These are phyloP conservation scores for Cryphonectria nitschkei DNA, from an alignment of 2,329 filamentous ascomycete species.

Conservation along the genomic window DNA sequence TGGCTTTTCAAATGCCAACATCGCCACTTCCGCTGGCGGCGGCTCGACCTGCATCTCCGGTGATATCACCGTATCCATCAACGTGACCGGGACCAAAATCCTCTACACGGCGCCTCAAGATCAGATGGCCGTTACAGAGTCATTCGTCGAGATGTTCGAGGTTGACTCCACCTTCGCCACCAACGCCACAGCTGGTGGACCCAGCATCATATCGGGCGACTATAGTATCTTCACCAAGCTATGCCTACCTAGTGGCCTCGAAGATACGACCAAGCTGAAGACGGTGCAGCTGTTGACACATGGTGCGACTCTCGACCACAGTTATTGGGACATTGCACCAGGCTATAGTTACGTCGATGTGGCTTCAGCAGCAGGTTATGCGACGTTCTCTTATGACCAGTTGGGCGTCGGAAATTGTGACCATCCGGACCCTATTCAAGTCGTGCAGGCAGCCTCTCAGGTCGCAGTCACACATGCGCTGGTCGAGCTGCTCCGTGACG, in stretches of 20 bases:
- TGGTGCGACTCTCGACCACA: conserved; percentile 43
- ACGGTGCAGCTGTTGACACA: conserved; percentile 45
- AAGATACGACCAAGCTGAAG: conserved; percentile 21
- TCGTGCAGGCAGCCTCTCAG: conserved; percentile 43
- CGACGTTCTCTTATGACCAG: conserved; percentile 47
- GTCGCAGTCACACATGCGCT: conserved; percentile 42
- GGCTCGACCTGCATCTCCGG: conserved; percentile 32
- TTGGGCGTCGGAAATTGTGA: conserved; percentile 43
- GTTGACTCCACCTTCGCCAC: conserved; percentile 30
- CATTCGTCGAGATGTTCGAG: conserved; percentile 32
- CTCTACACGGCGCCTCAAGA: conserved; percentile 31
- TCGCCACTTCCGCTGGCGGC: conserved; percentile 29
- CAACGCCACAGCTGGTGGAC: conserved; percentile 19
- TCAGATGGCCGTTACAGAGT: conserved; percentile 30
- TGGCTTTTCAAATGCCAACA: conserved; percentile 31
- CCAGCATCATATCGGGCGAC: conserved; percentile 31
- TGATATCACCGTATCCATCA: conserved; percentile 29
- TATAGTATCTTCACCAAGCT: conserved; percentile 33
- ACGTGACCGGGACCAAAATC: conserved; percentile 30
- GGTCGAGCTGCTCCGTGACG: conserved; percentile 34
- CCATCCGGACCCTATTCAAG: conserved; percentile 43
- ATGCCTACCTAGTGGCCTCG: conserved; percentile 29
- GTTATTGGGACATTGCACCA: conserved; percentile 43
- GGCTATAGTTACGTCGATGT: conserved; percentile 46
- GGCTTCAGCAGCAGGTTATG: conserved; percentile 42